A percentile compares a stretch with the other conserved stretches of the same genome.
Conservation (phyloP, 2,329 filamentous ascomycete genomes). For the Pseudogymnoascus sp. region DNA sequence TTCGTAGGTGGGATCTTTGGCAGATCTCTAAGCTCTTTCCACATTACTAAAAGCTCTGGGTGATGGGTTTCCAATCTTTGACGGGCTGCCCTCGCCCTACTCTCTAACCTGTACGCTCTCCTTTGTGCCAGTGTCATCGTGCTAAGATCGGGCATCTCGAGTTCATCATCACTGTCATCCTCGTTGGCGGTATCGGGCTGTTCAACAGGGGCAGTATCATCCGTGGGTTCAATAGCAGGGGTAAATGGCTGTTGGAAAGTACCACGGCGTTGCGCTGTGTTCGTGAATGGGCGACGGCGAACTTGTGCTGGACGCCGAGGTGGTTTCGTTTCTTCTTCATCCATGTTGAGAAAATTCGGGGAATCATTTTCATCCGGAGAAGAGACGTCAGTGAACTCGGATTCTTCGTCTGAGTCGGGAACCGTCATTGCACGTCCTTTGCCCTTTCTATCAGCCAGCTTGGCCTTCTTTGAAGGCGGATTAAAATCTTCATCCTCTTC, state of each 20-base stretch:
- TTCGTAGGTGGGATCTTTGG: constrained; percentile 55
- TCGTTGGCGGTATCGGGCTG: background rate
- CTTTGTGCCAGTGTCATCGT: constrained; percentile 14
- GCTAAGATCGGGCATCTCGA: constrained; percentile 12
- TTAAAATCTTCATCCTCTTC: constrained; percentile 16
- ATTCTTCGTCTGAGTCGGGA: constrained; percentile 19
- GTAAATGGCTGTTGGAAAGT: background rate
- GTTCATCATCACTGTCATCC: background rate
- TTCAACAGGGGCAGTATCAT: constrained; percentile 10
- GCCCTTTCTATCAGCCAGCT: constrained; percentile 14
- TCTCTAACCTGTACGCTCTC: constrained; percentile 30
- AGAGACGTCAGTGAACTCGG: background rate
- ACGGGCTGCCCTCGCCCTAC: constrained; percentile 42
- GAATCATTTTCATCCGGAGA: background rate
- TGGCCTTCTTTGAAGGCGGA: constrained; percentile 14
- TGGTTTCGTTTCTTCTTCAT: constrained; percentile 6
- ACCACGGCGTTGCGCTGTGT: background rate
- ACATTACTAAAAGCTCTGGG: constrained; percentile 76
- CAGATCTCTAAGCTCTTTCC: constrained; percentile 63
- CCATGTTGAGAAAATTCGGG: background rate
- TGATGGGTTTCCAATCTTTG: constrained; percentile 66
- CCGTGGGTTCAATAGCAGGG: constrained; percentile 29
- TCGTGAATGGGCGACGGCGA: background rate
- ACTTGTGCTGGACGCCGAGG: constrained; percentile 25
- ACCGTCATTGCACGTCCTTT: constrained; percentile 20